Evolutionary conservation across 2,329 filamentous ascomycete species (phyloP).

Genomic region (Camptophora hylomeconis): DNA sequence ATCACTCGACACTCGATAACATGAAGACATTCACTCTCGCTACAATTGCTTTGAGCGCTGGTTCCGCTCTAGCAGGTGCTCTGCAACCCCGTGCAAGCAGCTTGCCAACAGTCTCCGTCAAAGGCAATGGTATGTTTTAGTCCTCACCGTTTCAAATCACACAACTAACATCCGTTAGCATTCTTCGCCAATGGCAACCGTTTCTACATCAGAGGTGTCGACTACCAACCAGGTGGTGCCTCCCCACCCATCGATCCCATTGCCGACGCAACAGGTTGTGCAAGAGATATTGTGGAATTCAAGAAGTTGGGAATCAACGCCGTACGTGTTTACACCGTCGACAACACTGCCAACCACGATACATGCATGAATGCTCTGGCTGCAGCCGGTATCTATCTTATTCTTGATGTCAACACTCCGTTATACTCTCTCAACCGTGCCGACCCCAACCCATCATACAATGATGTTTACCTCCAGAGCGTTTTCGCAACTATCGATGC

Average conservation of each 20-base stretch:
- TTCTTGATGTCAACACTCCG: conserved; percentile 84
- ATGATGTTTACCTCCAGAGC: conserved; percentile 69
- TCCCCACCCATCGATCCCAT: conserved; percentile 60
- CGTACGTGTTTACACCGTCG: conserved; percentile 81
- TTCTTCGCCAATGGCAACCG: conserved; percentile 51
- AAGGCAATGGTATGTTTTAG: conserved; percentile 43
- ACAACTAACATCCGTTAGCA: conserved; percentile 26
- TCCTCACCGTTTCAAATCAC: background rate
- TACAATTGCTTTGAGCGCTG: conserved; percentile 32
- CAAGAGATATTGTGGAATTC: conserved; percentile 70
- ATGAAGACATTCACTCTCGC: conserved; percentile 42
- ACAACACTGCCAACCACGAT: conserved; percentile 72
- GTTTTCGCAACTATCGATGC: conserved; percentile 80
- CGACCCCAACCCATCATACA: conserved; percentile 66
- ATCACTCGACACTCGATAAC: too few species aligned
- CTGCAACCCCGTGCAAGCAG: conserved; percentile 29
- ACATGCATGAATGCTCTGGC: conserved; percentile 71
- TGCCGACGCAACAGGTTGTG: conserved; percentile 55
- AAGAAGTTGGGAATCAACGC: conserved; percentile 80
- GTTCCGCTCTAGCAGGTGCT: conserved; percentile 31
- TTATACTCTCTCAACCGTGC: conserved; percentile 75
- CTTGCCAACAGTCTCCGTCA: conserved; percentile 45
- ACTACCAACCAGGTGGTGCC: conserved; percentile 55
- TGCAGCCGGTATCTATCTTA: conserved; percentile 81
- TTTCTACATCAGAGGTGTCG: conserved; percentile 41